Evolutionary conservation across 805 yeast genomes (phyloP), one percentile per base, ranked within the genome.

Genomic region (Candida suzukii): DNA sequence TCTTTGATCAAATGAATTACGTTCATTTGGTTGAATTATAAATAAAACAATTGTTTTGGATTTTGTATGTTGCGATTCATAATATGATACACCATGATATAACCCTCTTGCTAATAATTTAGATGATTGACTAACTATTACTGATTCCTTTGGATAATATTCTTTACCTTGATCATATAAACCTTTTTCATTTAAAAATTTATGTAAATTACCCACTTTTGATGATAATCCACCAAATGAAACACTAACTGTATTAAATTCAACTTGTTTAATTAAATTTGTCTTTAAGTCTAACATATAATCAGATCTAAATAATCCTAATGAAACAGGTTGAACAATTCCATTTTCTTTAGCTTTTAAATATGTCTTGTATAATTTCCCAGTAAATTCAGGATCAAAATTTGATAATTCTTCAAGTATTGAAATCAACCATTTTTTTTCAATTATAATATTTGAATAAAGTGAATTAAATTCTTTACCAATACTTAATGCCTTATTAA

Each of bases 181-280:
- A 3, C 88, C 88, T 8, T 67, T 54, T 4, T 61, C 54, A 56
- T 84, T 83, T 53, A 83, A 61, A 51, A 74, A 86, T 18, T 70
- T 60, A 61, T 93, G 99, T 42, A 87, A 66, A 49, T 76, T 68
- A 18, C 93, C 84, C 21, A 87, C 91, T 57, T 82, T 84, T 13
- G 88, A 60, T 2, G 95, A 82, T 42, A 93, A 68, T 0, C 95
- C 98, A 18, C 95, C 96, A 66, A 93, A 93, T 1, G 97, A 90
- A 3, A 91, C 96, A 53, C 96, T 84, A 3, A 93, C 87, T 1
- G 99, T 90, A 63, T 93, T 93, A 67, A 91, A 91, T 60, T 93
- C 99, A 39, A 93, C 93, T 61, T 93, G 99, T 57, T 91, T 90
- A 53, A 91, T 83, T 22, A 61, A 58, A 32, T 71, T 69, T n/a